Conservation (phyloP, 2,329 filamentous ascomycete species). For the Phyllosticta capitalensis region DNA sequence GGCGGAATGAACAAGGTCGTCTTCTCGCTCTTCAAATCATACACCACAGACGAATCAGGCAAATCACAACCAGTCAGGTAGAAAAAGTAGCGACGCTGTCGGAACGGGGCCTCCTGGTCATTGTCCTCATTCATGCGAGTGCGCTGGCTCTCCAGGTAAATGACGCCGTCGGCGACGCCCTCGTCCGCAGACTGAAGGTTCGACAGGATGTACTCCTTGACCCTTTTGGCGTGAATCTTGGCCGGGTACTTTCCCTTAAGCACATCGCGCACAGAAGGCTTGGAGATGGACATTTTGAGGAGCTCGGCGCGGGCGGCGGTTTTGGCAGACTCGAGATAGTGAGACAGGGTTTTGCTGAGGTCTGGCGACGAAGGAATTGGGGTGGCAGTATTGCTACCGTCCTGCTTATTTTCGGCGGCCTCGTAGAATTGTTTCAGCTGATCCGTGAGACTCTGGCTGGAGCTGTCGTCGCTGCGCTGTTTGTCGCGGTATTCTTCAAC, state of each 20-base stretch:
- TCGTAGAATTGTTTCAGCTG: not conserved
- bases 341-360: not conserved
- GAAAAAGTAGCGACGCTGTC: slow-evolving; percentile 87
- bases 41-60: slow-evolving; percentile 70
- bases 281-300: slow-evolving; percentile 9
- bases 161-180: slow-evolving; percentile 55
- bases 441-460: not conserved
- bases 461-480: not conserved
- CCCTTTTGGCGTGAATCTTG: slow-evolving; percentile 74
- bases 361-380: not conserved
- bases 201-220: slow-evolving; percentile 65
- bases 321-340: not conserved
- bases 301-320: not conserved
- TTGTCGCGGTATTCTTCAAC: slow-evolving; percentile 2
- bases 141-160: slow-evolving; percentile 83
- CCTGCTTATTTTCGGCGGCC: not conserved
- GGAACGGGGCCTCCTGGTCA: slow-evolving; percentile 63
- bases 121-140: slow-evolving; percentile 81
- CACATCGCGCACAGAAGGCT: slow-evolving; percentile 19
- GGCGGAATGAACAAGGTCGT: slow-evolving; percentile 87
- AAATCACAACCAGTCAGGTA: slow-evolving; percentile 82
- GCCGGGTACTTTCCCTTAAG: slow-evolving; percentile 63
- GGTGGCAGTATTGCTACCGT: not conserved
- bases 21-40: slow-evolving; percentile 64
- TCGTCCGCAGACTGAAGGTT: slow-evolving; percentile 37